Base-by-base conservation (phyloP, 345 rosid species). In the Eucalyptus guilfoylei region DNA sequence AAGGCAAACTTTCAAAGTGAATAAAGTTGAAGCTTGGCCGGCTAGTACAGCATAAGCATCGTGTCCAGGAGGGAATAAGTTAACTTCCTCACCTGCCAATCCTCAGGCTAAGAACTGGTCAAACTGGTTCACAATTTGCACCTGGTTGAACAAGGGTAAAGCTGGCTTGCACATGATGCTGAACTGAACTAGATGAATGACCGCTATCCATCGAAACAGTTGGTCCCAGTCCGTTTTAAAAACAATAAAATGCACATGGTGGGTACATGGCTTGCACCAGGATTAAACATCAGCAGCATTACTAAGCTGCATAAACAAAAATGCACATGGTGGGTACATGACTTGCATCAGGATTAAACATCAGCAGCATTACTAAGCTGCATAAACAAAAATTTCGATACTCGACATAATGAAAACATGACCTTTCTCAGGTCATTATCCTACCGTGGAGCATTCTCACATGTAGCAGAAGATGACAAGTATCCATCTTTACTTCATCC, bases 381-480 rank as follows among this genome's bases (percentile, higher is more conserved):
- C 44, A 72, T 30, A 30, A 30, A 30, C 72, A 62, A 7, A 62
- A 62, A 64, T 14, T 14, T 64, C 0, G 21, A 64, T 64, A 4
- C 76, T n/a, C 11, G 6, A 64, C 10, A n/a, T 64, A 1, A 30
- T 64, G 37, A n/a, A 64, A 64, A 62, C 72, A 30, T 14, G 58
- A 52, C 58, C 58, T n/a, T n/a, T 81, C 34, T 55, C 89, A 76
- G 86, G 49, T 87, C 81, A 11, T 87, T 13, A 87, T 86, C 85
- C 86, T 95, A 95, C 99, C 93, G 98, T 95, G 62, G 97, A 95
- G 91, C 95, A 95, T 95, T 99, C 90, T 97, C 98, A n/a, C 99
- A 95, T 89, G 98, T 96, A 86, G 96, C 95, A 95, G 95, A 94
- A 60, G 97, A 95, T 87, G 98, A 95, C 98, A 93, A 87, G 94